These are phyloP conservation scores for Fistulinella prunicolor DNA, from an alignment of 768 basidiomycete species.

Conservation along the genomic window DNA sequence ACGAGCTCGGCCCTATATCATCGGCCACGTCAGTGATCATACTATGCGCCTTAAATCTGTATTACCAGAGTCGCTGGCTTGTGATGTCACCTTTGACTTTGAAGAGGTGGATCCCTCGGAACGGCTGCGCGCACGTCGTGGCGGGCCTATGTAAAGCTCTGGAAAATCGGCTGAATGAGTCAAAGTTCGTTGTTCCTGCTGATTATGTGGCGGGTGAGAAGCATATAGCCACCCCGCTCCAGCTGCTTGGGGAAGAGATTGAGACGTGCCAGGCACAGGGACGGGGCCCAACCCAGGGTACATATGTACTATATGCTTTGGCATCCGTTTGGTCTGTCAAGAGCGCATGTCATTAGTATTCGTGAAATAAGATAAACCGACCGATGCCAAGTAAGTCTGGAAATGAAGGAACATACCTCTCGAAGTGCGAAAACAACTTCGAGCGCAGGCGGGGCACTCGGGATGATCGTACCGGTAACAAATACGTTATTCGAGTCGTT, in stretches of 20 bases:
- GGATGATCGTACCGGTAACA: slow-evolving; percentile 63
- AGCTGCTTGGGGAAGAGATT: slow-evolving; percentile 7
- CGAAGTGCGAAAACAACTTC: slow-evolving; percentile 58
- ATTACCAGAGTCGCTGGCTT: slow-evolving; percentile 17
- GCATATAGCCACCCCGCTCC: neutral
- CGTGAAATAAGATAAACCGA: neutral
- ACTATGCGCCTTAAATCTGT: too few species aligned
- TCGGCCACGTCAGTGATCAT: slow-evolving; percentile 1
- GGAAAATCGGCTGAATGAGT: slow-evolving; percentile 34
- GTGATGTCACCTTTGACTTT: slow-evolving; percentile 36
- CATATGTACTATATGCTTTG: slow-evolving; percentile 16
- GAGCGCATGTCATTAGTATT: neutral
- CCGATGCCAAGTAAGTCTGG: too few species aligned
- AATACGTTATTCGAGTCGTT: slow-evolving; percentile 41
- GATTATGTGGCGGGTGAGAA: slow-evolving; percentile 1
- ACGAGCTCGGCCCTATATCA: slow-evolving; percentile 8
- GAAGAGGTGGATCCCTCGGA: slow-evolving; percentile 42
- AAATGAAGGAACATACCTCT: slow-evolving; percentile 37
- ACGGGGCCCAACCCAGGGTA: slow-evolving; percentile 11
- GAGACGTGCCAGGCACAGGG: neutral
- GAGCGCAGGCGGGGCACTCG: slow-evolving; percentile 44
- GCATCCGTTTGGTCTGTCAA: slow-evolving; percentile 30
- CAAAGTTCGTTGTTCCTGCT: slow-evolving; percentile 15
- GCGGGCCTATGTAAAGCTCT: slow-evolving; percentile 37
- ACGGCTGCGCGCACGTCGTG: slow-evolving; percentile 32